Evolutionary conservation across 805 yeast genomes (phyloP).

Genomic region (Kluyveromyces dobzhanskii): DNA sequence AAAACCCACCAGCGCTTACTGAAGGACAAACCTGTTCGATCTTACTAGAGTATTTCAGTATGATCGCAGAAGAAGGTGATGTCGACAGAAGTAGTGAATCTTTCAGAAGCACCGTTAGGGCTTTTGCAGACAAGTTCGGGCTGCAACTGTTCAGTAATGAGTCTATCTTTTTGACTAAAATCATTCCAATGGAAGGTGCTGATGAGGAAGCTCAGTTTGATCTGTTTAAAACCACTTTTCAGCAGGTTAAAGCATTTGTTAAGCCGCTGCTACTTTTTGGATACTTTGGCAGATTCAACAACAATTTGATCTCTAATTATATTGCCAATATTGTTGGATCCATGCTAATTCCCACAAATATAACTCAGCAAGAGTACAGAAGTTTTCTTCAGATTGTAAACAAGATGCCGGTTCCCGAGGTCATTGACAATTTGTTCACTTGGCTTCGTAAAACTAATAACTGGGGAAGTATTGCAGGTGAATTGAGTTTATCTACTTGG

Average conservation of each 20-base stretch:
- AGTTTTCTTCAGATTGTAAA: constrained; percentile 13
- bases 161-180: neutral
- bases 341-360: constrained; percentile 13
- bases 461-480: constrained; percentile 6
- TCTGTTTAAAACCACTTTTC: neutral
- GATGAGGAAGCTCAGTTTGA: neutral
- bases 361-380: constrained; percentile 10
- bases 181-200: neutral
- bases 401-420: constrained; percentile 9
- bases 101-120: neutral
- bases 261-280: constrained; percentile 1
- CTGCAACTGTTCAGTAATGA: neutral
- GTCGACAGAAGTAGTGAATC: neutral
- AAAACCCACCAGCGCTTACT: neutral
- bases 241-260: neutral
- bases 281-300: neutral
- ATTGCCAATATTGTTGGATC: constrained; percentile 21
- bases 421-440: constrained; percentile 14
- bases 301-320: constrained; percentile 7
- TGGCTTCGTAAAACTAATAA: constrained; percentile 8
- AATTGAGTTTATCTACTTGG: constrained; percentile 11
- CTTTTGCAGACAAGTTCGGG: constrained; percentile 1
- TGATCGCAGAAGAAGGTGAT: neutral
- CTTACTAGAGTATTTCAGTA: neutral
- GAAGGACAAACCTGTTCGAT: neutral